phyloP scores from a whole-genome alignment of 2,329 filamentous ascomycete species.

The Pseudophaeomoniella oleicola region DNA sequence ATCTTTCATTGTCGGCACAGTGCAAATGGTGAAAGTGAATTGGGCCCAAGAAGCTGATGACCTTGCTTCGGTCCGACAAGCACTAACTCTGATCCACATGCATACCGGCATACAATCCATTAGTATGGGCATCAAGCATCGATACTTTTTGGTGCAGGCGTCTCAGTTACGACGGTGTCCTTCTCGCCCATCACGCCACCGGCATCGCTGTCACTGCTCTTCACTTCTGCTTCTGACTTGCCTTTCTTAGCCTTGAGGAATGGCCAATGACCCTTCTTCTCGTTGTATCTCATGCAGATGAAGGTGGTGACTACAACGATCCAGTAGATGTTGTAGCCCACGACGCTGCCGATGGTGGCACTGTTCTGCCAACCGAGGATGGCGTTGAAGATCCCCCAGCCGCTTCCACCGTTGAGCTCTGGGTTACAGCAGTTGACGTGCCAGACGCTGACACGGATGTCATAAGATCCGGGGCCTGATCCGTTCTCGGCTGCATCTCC shows the following conservation, averaged over 20 bases:
- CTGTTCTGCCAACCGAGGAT: slow-evolving; percentile 80
- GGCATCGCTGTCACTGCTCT: neutral
- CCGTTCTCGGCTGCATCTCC: slow-evolving; percentile 47
- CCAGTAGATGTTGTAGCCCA: slow-evolving; percentile 85
- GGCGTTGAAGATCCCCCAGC: slow-evolving; percentile 79
- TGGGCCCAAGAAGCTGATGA: too few species aligned
- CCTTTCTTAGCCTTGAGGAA: slow-evolving; percentile 5
- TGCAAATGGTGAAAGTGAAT: too few species aligned
- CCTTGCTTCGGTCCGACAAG: too few species aligned
- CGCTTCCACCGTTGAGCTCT: slow-evolving; percentile 54
- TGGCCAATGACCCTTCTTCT: slow-evolving; percentile 22
- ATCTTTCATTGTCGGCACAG: too few species aligned
- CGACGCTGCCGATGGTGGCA: slow-evolving; percentile 73
- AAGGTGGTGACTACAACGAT: slow-evolving; percentile 54
- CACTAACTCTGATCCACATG: too few species aligned
- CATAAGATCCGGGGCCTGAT: slow-evolving; percentile 59
- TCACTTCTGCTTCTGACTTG: neutral
- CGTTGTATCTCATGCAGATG: slow-evolving; percentile 49
- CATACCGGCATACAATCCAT: too few species aligned
- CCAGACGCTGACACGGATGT: slow-evolving; percentile 66
- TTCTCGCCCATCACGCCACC: neutral
- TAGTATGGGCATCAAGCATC: too few species aligned
- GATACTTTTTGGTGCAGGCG: neutral
- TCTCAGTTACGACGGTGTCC: neutral
- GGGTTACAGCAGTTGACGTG: slow-evolving; percentile 77